These are phyloP conservation scores for Globisporangium sylvaticum DNA, from an alignment of 352 stramenopile genomes.

Conservation along the genomic window DNA sequence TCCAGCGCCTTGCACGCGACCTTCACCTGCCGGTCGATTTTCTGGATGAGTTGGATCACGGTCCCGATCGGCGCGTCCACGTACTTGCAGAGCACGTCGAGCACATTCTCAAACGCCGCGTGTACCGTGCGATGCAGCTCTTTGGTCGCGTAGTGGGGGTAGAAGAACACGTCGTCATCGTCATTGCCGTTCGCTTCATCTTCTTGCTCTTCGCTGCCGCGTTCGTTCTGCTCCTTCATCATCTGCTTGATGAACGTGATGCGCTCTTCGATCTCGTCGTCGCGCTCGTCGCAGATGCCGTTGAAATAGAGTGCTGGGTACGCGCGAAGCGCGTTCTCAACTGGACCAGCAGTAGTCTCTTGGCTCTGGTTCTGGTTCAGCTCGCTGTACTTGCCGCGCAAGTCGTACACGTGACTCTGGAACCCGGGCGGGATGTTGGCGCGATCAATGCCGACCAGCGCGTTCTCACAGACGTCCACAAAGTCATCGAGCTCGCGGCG, in stretches of 20 bases:
- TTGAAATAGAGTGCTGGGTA: constrained; percentile 56
- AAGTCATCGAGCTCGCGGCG: constrained; percentile 50
- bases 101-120: constrained; percentile 48
- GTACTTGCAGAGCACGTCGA: constrained; percentile 65
- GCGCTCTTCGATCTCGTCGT: constrained; percentile 50
- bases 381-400: constrained; percentile 23
- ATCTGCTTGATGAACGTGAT: constrained; percentile 29
- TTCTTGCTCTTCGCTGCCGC: not conserved
- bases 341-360: constrained; percentile 1
- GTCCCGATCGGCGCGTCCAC: constrained; percentile 46
- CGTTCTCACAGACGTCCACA: constrained; percentile 43
- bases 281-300: constrained; percentile 44
- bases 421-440: constrained; percentile 44
- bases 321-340: constrained; percentile 30
- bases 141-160: constrained; percentile 31
- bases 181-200: not conserved
- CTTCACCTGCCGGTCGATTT: constrained; percentile 33
- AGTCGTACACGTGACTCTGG: constrained; percentile 37
- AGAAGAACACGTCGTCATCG: constrained; percentile 44
- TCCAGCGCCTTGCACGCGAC: constrained; percentile 17
- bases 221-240: not conserved
- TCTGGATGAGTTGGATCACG: constrained; percentile 27
- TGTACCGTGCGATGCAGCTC: constrained; percentile 30
- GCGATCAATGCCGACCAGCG: constrained; percentile 27
- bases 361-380: not conserved